These are phyloP conservation scores for Petunia axillaris DNA, from an alignment of 257 asterid species.

Conservation along the genomic window DNA sequence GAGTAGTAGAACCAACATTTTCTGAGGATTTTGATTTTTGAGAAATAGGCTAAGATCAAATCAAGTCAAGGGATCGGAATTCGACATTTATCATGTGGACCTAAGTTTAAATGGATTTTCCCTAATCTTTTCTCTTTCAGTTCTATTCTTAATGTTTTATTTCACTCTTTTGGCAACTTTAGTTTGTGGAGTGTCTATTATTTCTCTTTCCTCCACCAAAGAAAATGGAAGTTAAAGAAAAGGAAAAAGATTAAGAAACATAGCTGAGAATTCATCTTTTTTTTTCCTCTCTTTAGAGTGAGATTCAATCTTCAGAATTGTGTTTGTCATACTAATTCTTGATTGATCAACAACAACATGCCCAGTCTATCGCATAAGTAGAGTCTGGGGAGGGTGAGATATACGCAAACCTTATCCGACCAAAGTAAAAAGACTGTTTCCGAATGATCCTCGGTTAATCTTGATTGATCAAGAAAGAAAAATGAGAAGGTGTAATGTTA, in stretches of 20 bases:
- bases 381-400: too few relatives aligned
- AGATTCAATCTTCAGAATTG: neutral
- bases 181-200: neutral
- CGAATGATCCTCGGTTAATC: neutral
- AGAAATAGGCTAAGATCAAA: too few relatives aligned
- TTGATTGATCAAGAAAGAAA: neutral
- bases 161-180: neutral
- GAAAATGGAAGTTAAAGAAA: neutral
- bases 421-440: too few relatives aligned
- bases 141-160: neutral
- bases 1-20: too few relatives aligned
- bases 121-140: neutral
- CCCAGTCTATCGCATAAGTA: too few relatives aligned
- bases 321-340: conserved; percentile 1
- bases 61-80: too few relatives aligned
- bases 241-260: neutral
- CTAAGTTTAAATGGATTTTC: neutral
- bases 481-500: neutral
- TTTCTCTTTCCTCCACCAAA: conserved; percentile 18
- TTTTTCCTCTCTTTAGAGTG: neutral
- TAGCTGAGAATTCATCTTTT: neutral
- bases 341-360: neutral
- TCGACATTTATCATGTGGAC: neutral
- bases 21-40: too few relatives aligned
- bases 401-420: too few relatives aligned